Evolutionary conservation across 2,329 filamentous ascomycete species (phyloP), one percentile per base, ranked within the genome.

Genomic region (Aspergillus pseudoglaucus): DNA sequence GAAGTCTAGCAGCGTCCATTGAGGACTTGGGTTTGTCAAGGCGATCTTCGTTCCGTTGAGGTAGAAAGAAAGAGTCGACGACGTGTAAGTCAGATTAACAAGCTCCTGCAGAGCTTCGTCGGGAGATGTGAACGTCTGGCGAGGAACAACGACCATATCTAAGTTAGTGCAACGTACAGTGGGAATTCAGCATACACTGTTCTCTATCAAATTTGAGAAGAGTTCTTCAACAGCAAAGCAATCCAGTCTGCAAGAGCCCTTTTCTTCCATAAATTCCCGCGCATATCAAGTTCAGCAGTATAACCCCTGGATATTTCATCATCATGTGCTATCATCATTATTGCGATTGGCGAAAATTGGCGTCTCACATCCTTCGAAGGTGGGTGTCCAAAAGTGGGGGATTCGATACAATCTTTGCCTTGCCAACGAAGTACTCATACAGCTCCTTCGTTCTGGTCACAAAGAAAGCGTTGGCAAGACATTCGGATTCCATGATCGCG

Each of bases 1-100:
- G 4, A 30, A 95, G 63, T 95, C 89, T 2, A 95, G 75, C 20
- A 95, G 75, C 0, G 90, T 95, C 47, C 88, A 78, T 63, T 94
- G 88, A 0, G 90, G 90, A 61, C 95, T 88, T 40, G 90, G 82
- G 30, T 86, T 80, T 53, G 90, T 85, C 6, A 95, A 12, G 18
- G n/a, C 18, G 10, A 39, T 20, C 18, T 74, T 84, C 1, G 88
- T 90, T 50, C 90, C 90, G 64, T 95, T 95, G 39, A 95, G 79
- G 63, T 87, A 95, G 74, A 95, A 95, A 18, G 82, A 78, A 44
- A 95, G 73, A 1, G 84, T 89, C 3, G 58, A 46, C 2, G 48
- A 52, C 0, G 50, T 49, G 35, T 54, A 53, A 8, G 47, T 50
- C 35, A 50, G 7, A 7, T 35, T 35, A 6, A 35, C 33, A n/a